phyloP scores from a whole-genome alignment of 1,284 basidiomycete genomes.

The Trichosporon sp. region DNA sequence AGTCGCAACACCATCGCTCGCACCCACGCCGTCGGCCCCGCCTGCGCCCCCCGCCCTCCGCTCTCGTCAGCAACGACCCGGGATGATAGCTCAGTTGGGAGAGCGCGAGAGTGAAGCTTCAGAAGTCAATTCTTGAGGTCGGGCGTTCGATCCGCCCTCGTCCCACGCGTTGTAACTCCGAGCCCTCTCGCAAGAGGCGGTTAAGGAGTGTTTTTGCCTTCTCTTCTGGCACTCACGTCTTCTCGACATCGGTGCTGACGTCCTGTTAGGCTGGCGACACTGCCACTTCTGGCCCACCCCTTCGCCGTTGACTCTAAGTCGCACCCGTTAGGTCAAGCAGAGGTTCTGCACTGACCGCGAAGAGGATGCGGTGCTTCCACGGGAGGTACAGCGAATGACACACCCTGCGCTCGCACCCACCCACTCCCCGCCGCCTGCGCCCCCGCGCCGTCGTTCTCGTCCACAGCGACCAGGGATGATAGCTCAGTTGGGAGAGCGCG shows the following conservation, averaged over 20 bases:
- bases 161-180: not conserved
- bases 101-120: slow-evolving; percentile 6
- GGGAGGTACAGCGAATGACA: too few species aligned
- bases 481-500: slow-evolving; percentile 14
- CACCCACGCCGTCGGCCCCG: too few species aligned
- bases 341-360: too few species aligned
- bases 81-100: slow-evolving; percentile 11
- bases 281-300: too few species aligned
- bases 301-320: too few species aligned
- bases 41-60: too few species aligned
- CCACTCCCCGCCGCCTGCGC: not conserved
- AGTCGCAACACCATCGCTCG: too few species aligned
- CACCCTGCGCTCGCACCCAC: not conserved
- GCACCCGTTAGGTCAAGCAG: too few species aligned
- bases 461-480: slow-evolving; percentile 3
- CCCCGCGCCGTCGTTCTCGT: not conserved
- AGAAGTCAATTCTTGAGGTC: not conserved
- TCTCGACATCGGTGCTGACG: too few species aligned
- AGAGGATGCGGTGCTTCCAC: too few species aligned
- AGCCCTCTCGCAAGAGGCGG: not conserved
- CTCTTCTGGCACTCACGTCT: too few species aligned
- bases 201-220: not conserved
- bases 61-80: slow-evolving; percentile 1
- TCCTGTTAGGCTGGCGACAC: too few species aligned
- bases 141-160: slow-evolving; percentile 1